phyloP scores from a whole-genome alignment of 331 rosid species.

The Arachis monticola region DNA sequence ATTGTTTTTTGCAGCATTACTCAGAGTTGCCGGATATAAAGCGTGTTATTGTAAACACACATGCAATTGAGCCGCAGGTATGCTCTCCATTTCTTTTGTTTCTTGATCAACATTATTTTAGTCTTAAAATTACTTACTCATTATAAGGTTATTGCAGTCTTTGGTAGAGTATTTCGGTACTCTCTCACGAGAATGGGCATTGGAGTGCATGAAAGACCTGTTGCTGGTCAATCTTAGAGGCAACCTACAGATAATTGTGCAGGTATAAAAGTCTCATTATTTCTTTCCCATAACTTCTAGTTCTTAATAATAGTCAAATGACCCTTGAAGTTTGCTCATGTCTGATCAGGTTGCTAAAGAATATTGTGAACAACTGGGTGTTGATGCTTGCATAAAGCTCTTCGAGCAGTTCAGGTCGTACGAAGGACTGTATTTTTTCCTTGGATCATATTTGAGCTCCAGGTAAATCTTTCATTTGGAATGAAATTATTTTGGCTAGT shows the following conservation, averaged over 20 bases:
- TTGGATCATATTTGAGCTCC: conserved; percentile 97
- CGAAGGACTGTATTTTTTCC: conserved; percentile 95
- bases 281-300: conserved; percentile 24
- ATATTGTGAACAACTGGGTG: conserved; percentile 94
- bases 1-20: conserved; percentile 81
- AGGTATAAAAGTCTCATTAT: conserved; percentile 49
- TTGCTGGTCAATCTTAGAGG: conserved; percentile 95
- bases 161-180: conserved; percentile 99
- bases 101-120: conserved; percentile 19
- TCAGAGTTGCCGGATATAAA: conserved; percentile 97
- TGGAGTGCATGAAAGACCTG: conserved; percentile 99
- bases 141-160: conserved; percentile 63
- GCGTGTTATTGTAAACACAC: conserved; percentile 97
- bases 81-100: conserved; percentile 18
- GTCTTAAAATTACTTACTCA: conserved; percentile 29
- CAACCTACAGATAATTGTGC: conserved; percentile 97
- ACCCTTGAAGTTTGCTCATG: conserved; percentile 35
- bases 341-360: conserved; percentile 91
- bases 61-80: conserved; percentile 99
- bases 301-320: conserved; percentile 6
- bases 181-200: conserved; percentile 94
- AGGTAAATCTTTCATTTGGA: conserved; percentile 58
- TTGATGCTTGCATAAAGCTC: conserved; percentile 89
- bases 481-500: conserved; percentile 29
- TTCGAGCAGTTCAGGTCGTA: conserved; percentile 98